These are phyloP conservation scores for Seminavis robusta DNA, from an alignment of 108 stramenopile species.

Conservation along the genomic window DNA sequence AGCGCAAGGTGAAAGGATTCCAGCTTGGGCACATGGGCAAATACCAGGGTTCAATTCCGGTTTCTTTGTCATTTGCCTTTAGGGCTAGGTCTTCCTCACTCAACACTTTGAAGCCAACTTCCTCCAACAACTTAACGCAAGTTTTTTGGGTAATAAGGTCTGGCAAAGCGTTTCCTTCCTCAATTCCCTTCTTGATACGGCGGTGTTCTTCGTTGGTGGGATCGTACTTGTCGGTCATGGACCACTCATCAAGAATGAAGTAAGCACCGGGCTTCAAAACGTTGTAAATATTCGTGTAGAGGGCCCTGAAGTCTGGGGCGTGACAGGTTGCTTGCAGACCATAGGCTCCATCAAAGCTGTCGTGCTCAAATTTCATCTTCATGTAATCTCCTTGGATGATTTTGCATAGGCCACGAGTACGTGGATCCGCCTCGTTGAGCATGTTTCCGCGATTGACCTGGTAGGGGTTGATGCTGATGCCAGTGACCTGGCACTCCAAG, in stretches of 20 bases:
- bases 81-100: conserved; percentile 69
- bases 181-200: conserved; percentile 81
- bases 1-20: conserved; percentile 85
- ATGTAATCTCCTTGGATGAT: conserved; percentile 87
- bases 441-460: conserved; percentile 90
- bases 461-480: conserved; percentile 85
- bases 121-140: conserved; percentile 62
- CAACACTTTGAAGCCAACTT: conserved; percentile 76
- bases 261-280: conserved; percentile 80
- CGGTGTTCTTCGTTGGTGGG: conserved; percentile 59
- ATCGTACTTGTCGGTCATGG: conserved; percentile 86
- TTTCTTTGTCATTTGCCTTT: conserved; percentile 29
- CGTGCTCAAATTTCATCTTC: conserved; percentile 78
- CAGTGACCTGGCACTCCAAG: conserved; percentile 61
- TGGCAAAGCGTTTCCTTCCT: conserved; percentile 88
- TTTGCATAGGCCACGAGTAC: conserved; percentile 20
- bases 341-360: conserved; percentile 81
- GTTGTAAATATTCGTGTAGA: conserved; percentile 75
- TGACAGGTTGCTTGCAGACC: conserved; percentile 95
- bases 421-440: conserved; percentile 41
- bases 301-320: conserved; percentile 75
- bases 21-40: conserved; percentile 77
- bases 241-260: conserved; percentile 92
- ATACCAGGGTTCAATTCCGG: conserved; percentile 58
- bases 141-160: conserved; percentile 63